Evolutionary conservation across 2,329 filamentous ascomycete species (phyloP), one percentile per base, ranked within the genome.

Genomic region (Pseudocercospora ulei): DNA sequence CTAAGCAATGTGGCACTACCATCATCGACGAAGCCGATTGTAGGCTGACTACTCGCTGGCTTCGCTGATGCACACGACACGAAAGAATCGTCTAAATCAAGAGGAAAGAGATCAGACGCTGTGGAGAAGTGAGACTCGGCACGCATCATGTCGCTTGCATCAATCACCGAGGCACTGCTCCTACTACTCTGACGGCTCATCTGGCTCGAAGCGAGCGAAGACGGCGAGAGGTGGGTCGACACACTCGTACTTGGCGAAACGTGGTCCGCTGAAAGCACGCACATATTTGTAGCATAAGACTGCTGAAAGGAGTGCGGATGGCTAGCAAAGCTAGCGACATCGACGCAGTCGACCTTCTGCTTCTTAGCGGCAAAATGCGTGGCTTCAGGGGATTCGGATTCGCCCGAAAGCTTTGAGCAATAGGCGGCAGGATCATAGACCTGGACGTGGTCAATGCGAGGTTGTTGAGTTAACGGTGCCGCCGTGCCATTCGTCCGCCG

Each of bases 131-230:
- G 56, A 53, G 66, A 68, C 45, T 61, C 55, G 53, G 65, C 54
- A 34, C 62, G 62, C 55, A 65, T 54, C 64, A 67, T 66, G 44
- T 60, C 59, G 49, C 65, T 51, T 31, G 57, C 54, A 53, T 61
- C 60, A 53, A 57, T 55, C 51, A 66, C 61, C 41, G 57, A 57
- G 28, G 59, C 55, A 51, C 61, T 62, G 50, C 47, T 51, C 44
- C 59, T 56, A 54, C 67, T 69, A 53, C 57, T 58, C 47, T 66
- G 58, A 51, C 67, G 62, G 52, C 65, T 68, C 65, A 69, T 56
- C 41, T 55, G 53, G 41, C 53, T 50, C 35, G 46, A 50, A n/a
- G 49, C 41, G 30, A 53, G 34, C n/a, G 52, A 54, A 17, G 50
- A 52, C 35, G 44, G 46, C 35, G 54, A 55, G 38, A 51, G 43